Conservation (phyloP, 495 filamentous ascomycete genomes). For the Penicillium egyptiacum region DNA sequence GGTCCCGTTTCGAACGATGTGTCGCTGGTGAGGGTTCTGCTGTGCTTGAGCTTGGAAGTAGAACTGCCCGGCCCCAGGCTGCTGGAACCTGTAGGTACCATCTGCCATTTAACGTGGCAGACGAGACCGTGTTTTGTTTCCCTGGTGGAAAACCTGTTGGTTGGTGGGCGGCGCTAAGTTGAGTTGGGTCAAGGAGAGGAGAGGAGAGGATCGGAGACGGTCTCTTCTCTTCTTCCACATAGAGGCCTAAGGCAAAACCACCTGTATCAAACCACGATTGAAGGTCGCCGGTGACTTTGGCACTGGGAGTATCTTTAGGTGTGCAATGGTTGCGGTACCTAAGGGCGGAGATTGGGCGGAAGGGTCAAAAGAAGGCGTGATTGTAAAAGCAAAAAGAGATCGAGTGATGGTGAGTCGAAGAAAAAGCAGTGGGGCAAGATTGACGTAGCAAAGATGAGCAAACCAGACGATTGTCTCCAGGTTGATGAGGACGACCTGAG, state of each 20-base stretch:
- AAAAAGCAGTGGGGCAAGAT: slow-evolving; percentile 5
- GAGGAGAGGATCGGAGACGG: slow-evolving; percentile 45
- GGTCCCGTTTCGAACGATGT: slow-evolving; percentile 58
- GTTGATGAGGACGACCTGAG: slow-evolving; percentile 25
- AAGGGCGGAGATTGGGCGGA: slow-evolving; percentile 37
- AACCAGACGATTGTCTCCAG: slow-evolving; percentile 25
- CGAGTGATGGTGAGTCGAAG: slow-evolving; percentile 14
- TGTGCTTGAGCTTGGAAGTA: slow-evolving; percentile 58
- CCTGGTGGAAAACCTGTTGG: slow-evolving; percentile 29
- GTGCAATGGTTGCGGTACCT: slow-evolving; percentile 28
- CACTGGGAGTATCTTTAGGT: slow-evolving; percentile 10
- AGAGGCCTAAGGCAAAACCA: slow-evolving; percentile 43
- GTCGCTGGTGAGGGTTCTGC: slow-evolving; percentile 50
- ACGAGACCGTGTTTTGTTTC: slow-evolving; percentile 42
- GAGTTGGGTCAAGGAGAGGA: slow-evolving; percentile 31
- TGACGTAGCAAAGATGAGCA: slow-evolving; percentile 22
- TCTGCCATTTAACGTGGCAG: slow-evolving; percentile 75
- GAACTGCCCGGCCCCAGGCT: slow-evolving; percentile 66
- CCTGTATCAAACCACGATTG: slow-evolving; percentile 20
- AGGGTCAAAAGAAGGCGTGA: slow-evolving; percentile 33
- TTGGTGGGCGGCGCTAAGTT: slow-evolving; percentile 23
- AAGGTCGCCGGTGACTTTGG: slow-evolving; percentile 6
- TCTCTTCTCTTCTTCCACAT: slow-evolving; percentile 57
- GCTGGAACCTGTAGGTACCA: slow-evolving; percentile 75
- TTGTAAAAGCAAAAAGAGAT: slow-evolving; percentile 21